Percentiles rank a stretch among this genome's conserved stretches.
phyloP scores from a whole-genome alignment of 2,329 filamentous ascomycete species.

The Bertia moriformis region DNA sequence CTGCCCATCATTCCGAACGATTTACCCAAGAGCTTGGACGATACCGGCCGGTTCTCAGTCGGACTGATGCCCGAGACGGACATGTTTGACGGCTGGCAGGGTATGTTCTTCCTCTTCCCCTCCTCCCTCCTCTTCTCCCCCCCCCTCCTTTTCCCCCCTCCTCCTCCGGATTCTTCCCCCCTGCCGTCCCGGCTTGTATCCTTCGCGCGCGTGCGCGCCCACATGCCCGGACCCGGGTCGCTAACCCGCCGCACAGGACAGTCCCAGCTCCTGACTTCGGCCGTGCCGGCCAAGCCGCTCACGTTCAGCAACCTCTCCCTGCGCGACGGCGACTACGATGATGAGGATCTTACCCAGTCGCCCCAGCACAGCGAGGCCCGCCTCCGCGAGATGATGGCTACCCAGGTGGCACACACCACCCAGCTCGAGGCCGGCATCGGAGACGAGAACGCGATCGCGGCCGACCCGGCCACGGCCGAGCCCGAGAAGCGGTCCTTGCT shows the following conservation, averaged over 20 bases:
- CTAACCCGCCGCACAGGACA: slow-evolving; percentile 44
- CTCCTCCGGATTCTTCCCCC: too few relatives aligned
- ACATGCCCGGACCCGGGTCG: too few relatives aligned
- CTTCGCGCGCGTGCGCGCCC: neutral
- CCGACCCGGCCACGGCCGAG: slow-evolving; percentile 57
- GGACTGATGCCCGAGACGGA: slow-evolving; percentile 71
- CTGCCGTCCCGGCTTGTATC: neutral
- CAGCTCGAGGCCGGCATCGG: slow-evolving; percentile 58
- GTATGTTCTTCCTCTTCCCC: slow-evolving; percentile 29
- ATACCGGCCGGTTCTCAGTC: slow-evolving; percentile 56
- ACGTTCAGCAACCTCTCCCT: slow-evolving; percentile 71
- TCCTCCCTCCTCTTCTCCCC: slow-evolving; percentile 4
- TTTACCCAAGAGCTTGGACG: slow-evolving; percentile 80
- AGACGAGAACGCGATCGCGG: slow-evolving; percentile 66
- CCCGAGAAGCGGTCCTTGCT: slow-evolving; percentile 68
- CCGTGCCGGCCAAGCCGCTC: slow-evolving; percentile 69
- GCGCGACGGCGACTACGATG: slow-evolving; percentile 62
- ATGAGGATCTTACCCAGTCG: slow-evolving; percentile 38
- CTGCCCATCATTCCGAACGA: slow-evolving; percentile 58
- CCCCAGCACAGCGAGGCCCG: slow-evolving; percentile 67
- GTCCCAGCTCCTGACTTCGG: slow-evolving; percentile 84
- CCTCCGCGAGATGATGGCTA: slow-evolving; percentile 88
- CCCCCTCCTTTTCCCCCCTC: slow-evolving; percentile 4
- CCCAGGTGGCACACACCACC: slow-evolving; percentile 61
- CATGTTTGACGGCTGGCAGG: slow-evolving; percentile 98